These are phyloP conservation scores for Craspedostauros australis DNA, from an alignment of 108 stramenopile species.

Conservation along the genomic window DNA sequence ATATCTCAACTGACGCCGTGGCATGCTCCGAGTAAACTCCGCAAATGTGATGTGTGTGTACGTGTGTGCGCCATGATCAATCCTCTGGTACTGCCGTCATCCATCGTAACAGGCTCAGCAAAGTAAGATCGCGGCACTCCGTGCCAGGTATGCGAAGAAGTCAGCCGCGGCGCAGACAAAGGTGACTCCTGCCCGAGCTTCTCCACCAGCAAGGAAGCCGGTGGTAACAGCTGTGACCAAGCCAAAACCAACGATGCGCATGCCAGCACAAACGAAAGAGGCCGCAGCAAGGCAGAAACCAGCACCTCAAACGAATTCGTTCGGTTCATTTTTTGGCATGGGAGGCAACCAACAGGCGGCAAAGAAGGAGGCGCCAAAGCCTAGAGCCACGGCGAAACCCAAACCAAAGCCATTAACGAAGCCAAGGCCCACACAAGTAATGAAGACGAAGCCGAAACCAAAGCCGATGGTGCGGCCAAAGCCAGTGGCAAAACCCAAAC, in stretches of 20 bases:
- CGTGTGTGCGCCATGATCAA: too few species aligned
- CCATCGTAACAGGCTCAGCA: too few species aligned
- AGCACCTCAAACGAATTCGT: conserved; percentile 14
- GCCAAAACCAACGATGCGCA: conserved; percentile 10
- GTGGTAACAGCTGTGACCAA: conserved; percentile 15
- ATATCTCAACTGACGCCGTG: too few species aligned
- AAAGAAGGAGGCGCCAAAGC: conserved; percentile 15
- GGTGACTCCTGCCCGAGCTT: conserved; percentile 28
- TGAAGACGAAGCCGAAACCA: conserved; percentile 7
- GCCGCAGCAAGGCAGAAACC: conserved; percentile 10
- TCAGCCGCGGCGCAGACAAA: too few species aligned
- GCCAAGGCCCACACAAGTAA: conserved; percentile 21
- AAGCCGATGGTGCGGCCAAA: conserved; percentile 8
- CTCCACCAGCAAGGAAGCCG: conserved; percentile 34
- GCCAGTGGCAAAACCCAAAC: conserved; percentile 13
- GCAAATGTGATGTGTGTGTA: too few species aligned
- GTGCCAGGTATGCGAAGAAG: too few species aligned
- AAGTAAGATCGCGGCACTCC: too few species aligned
- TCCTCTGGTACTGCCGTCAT: too few species aligned
- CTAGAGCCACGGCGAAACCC: conserved; percentile 6
- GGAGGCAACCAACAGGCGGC: conserved; percentile 18
- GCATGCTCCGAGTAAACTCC: too few species aligned
- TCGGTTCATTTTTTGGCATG: conserved; percentile 9
- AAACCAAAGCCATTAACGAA: conserved; percentile 9
- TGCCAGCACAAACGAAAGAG: conserved; percentile 29